Percentiles rank a stretch among this genome's conserved stretches.
Evolutionary conservation across 2,329 filamentous ascomycete genomes (phyloP).

Genomic region (Claviceps sp.): DNA sequence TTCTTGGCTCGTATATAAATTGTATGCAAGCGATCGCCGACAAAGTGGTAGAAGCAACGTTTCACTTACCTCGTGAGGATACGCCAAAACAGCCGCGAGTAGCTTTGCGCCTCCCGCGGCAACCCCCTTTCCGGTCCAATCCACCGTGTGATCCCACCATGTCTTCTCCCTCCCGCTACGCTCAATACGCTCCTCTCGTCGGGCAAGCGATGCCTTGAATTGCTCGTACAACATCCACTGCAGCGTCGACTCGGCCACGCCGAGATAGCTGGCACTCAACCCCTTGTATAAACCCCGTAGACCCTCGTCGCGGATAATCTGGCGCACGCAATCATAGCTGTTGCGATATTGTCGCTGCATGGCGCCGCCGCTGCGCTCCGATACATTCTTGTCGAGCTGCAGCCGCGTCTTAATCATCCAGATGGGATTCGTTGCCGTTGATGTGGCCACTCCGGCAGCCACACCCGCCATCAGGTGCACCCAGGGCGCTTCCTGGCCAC

Average conservation of each 20-base stretch:
- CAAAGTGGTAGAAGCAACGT: background rate
- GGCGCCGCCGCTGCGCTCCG: constrained; percentile 40
- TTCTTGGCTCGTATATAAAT: too few species aligned
- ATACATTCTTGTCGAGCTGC: constrained; percentile 79
- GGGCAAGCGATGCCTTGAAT: constrained; percentile 63
- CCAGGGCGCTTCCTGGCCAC: constrained; percentile 54
- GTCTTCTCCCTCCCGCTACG: constrained; percentile 49
- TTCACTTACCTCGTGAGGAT: constrained; percentile 73
- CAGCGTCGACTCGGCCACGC: constrained; percentile 77
- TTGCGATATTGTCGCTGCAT: constrained; percentile 65
- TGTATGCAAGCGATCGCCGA: background rate
- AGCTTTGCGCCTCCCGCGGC: constrained; percentile 79
- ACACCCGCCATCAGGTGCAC: constrained; percentile 69
- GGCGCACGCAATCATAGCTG: constrained; percentile 72
- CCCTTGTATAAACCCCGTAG: constrained; percentile 76
- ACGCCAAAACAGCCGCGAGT: constrained; percentile 70
- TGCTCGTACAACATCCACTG: constrained; percentile 95
- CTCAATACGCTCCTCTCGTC: constrained; percentile 45
- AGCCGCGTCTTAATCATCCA: constrained; percentile 92
- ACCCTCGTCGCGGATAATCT: constrained; percentile 72
- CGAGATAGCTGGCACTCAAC: constrained; percentile 81
- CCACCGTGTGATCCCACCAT: constrained; percentile 60
- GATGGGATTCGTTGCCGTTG: constrained; percentile 88
- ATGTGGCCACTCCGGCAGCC: constrained; percentile 69
- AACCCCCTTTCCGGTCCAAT: constrained; percentile 66